Evolutionary conservation across 2,329 filamentous ascomycete genomes (phyloP), one percentile per base, ranked within the genome.

Genomic region (Salinomyces thailandicus): DNA sequence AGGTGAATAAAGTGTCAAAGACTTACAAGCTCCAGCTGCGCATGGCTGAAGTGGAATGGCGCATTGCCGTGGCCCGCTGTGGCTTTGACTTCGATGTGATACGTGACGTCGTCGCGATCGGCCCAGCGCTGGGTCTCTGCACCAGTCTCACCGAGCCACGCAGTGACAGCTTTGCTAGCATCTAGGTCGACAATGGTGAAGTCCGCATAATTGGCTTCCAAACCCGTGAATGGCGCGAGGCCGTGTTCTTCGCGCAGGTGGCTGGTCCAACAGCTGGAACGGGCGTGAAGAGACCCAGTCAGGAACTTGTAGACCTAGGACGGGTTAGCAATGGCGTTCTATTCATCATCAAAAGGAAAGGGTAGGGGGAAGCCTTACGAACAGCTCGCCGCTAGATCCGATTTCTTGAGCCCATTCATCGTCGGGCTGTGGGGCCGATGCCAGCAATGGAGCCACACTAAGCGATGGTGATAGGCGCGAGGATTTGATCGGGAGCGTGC

Each of bases 81-180:
- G n/a, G 43, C 14, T 24, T 47, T 43, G 26, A 43, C 37, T 19
- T 48, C 45, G 13, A 46, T 33, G 19, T 33, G 37, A 33, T 43
- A 47, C 2, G 40, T 45, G 37, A 47, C 32, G 8, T 35, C 26
- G 15, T 38, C 27, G 14, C 22, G 32, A 11, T 27, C 17, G 8
- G 27, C 14, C 31, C 36, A 44, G 8, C 29, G 19, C 17, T 30
- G 15, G 16, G 36, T 24, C 13, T 30, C 28, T 2, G 22, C 9
- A 20, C 37, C 37, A 2, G 19, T 7, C 6, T 36, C 28, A 9
- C 18, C 26, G 13, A 46, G 42, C 36, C 38, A 40, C 3, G 31
- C 18, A 5, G 39, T 39, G 12, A 44, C 18, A 9, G 31, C 35
- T 13, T 33, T 7, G 13, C 16, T 24, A 9, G 18, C 30, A 15